Evolutionary conservation across 148 eudicot genomes (phyloP).

Genomic region (Euryodendron excelsum): DNA sequence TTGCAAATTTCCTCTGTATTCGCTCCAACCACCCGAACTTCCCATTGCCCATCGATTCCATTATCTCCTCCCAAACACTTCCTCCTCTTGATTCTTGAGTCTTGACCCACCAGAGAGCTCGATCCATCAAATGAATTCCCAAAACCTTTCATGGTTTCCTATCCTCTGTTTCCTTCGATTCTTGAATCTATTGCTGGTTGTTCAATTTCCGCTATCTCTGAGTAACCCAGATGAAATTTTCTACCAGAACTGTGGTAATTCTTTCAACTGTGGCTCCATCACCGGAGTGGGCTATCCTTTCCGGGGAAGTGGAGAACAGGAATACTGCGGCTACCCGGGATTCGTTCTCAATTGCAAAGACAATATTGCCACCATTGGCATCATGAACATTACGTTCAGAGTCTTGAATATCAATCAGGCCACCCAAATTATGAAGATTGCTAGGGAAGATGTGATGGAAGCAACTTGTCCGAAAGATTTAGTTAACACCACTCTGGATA

Average conservation of each 20-base stretch:
- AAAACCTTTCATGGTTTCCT: constrained; percentile 8
- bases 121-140: constrained; percentile 20
- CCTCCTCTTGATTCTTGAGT: too few species aligned
- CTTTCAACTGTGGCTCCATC: constrained; percentile 34
- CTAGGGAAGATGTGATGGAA: constrained; percentile 25
- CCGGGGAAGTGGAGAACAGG: constrained; percentile 17
- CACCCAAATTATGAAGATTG: constrained; percentile 25
- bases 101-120: not conserved
- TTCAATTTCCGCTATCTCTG: constrained; percentile 7
- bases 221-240: constrained; percentile 12
- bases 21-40: too few species aligned
- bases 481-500: constrained; percentile 34
- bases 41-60: not conserved
- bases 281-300: constrained; percentile 38
- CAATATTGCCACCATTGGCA: constrained; percentile 21
- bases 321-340: constrained; percentile 35
- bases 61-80: not conserved
- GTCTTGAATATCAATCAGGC: constrained; percentile 22
- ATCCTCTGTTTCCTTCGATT: not conserved
- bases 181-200: not conserved
- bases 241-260: constrained; percentile 14
- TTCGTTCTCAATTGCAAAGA: constrained; percentile 26
- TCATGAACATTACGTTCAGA: constrained; percentile 20
- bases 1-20: too few species aligned
- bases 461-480: constrained; percentile 24